A percentile compares a stretch with the other conserved stretches of the same genome.
phyloP scores from a whole-genome alignment of 2,329 filamentous ascomycete species.

The Canariomyces notabilis region DNA sequence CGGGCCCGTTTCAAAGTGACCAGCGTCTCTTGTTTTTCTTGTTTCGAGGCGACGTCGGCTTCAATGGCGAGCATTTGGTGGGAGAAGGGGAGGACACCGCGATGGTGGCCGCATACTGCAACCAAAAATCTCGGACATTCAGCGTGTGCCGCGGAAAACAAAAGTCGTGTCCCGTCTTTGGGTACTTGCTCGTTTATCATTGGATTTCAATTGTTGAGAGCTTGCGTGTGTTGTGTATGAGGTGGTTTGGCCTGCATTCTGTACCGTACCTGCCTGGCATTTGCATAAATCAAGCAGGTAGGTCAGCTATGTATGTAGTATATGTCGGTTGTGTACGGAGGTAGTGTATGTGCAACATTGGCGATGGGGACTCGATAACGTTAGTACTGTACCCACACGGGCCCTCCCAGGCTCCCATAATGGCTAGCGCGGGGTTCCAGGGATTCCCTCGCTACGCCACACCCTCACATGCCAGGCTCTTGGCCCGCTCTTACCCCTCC shows the following conservation, averaged over 20 bases:
- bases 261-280: background rate
- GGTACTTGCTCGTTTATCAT: background rate
- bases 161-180: background rate
- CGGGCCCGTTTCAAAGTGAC: no score
- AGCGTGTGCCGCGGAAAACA: background rate
- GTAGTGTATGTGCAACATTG: no score
- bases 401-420: background rate
- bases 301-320: no score
- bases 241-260: background rate
- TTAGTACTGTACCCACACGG: no score
- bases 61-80: no score
- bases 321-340: no score
- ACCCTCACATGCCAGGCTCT: slow-evolving; percentile 1
- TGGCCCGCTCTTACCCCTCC: slow-evolving; percentile 6
- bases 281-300: no score
- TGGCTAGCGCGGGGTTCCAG: slow-evolving; percentile 17
- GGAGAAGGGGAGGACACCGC: no score
- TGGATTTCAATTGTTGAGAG: background rate
- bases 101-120: background rate
- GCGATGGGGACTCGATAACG: no score
- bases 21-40: no score
- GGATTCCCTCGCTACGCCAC: slow-evolving; percentile 9
- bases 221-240: background rate
- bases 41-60: no score
- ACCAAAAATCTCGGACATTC: background rate